phyloP scores from a whole-genome alignment of 2,329 filamentous ascomycete genomes.

The Chaetomium strumarium region DNA sequence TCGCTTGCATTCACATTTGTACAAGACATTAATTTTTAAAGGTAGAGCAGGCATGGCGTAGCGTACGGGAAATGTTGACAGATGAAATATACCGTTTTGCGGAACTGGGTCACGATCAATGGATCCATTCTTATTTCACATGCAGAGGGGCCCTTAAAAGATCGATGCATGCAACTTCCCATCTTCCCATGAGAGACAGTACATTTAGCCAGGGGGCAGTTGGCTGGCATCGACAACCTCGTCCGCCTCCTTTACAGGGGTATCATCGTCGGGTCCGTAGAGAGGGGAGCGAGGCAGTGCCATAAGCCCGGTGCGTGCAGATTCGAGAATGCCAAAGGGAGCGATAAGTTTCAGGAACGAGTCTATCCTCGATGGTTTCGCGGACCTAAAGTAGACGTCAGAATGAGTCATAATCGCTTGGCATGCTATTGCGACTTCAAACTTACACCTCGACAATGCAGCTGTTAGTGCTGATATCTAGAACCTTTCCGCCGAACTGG shows the following conservation, averaged over 20 bases:
- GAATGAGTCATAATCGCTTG: constrained; percentile 7
- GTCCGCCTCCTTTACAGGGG: constrained; percentile 75
- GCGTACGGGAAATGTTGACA: constrained; percentile 13
- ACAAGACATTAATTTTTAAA: not conserved
- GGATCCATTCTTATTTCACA: constrained; percentile 6
- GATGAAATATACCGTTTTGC: constrained; percentile 5
- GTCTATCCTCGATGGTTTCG: constrained; percentile 89
- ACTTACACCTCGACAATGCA: constrained; percentile 96
- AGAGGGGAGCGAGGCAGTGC: constrained; percentile 90
- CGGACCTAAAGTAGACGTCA: constrained; percentile 58
- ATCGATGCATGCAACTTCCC: no score
- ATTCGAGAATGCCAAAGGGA: constrained; percentile 95
- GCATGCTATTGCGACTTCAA: not conserved
- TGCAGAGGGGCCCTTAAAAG: not conserved
- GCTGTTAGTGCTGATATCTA: constrained; percentile 97
- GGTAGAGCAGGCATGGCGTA: constrained; percentile 15
- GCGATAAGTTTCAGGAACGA: constrained; percentile 94
- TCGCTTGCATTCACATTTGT: not conserved
- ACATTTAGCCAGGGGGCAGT: constrained; percentile 74
- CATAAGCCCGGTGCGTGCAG: constrained; percentile 92
- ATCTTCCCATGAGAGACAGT: not conserved
- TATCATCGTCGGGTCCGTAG: constrained; percentile 62
- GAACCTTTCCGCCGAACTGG: constrained; percentile 94
- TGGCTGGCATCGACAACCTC: constrained; percentile 93
- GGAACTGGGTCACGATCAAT: constrained; percentile 2